These are phyloP conservation scores for Beauveria australis DNA, from an alignment of 2,329 filamentous ascomycete species.

Conservation along the genomic window DNA sequence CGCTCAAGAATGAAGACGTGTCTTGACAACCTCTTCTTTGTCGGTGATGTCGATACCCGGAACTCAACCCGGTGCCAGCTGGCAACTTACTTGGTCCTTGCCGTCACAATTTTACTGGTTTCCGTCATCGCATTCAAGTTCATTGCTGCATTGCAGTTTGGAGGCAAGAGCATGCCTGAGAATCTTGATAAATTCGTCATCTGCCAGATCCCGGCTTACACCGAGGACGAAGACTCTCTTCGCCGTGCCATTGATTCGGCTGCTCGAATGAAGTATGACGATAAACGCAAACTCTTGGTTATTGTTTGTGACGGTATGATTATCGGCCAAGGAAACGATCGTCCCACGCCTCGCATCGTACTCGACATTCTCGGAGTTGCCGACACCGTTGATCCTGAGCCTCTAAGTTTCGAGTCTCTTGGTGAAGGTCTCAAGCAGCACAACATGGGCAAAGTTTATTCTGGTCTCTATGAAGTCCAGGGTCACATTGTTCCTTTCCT, in stretches of 20 bases:
- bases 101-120: constrained; percentile 72
- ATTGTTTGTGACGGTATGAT: constrained; percentile 98
- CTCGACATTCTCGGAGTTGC: constrained; percentile 94
- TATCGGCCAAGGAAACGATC: constrained; percentile 95
- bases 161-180: constrained; percentile 82
- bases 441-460: constrained; percentile 99
- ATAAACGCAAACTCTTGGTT: constrained; percentile 92
- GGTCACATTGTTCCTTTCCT: constrained; percentile 97
- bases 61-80: constrained; percentile 81
- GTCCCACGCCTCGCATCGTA: constrained; percentile 89
- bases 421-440: constrained; percentile 96
- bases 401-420: constrained; percentile 91
- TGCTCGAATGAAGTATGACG: constrained; percentile 91
- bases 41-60: constrained; percentile 85
- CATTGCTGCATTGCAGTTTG: constrained; percentile 89
- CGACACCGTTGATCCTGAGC: constrained; percentile 88
- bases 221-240: constrained; percentile 94
- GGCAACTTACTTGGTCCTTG: constrained; percentile 79
- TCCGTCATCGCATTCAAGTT: constrained; percentile 92
- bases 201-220: constrained; percentile 95
- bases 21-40: constrained; percentile 89
- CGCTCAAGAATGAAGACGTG: constrained; percentile 69
- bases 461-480: constrained; percentile 92
- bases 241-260: constrained; percentile 95
- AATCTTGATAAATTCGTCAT: constrained; percentile 98